Percentiles rank a stretch among this genome's conserved stretches.
These are phyloP conservation scores for peach (Prunus persica) DNA, from an alignment of 306 rosid genomes.

Conservation along the genomic window Prunus_persica_NCBIv2 NC_034012.1:9554501-9555000, in stretches of 20 bases:
- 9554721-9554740: conserved; percentile 37
- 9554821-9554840: conserved; percentile 95
- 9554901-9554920: conserved; percentile 80
- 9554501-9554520: conserved; percentile 97
- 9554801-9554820: conserved; percentile 93
- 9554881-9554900: conserved; percentile 96
- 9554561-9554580: conserved; percentile 65
- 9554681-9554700: conserved; percentile 97
- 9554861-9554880: conserved; percentile 92
- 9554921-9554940: conserved; percentile 90
- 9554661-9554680: conserved; percentile 94
- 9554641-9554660: conserved; percentile 86
- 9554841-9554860: conserved; percentile 99
- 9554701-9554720: conserved; percentile 61
- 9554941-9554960: conserved; percentile 86
- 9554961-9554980: conserved; percentile 96
- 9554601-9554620: conserved; percentile 99
- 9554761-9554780: conserved; percentile 34
- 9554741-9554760: conserved; percentile 26
- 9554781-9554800: conserved; percentile 44
- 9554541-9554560: conserved; percentile 90
- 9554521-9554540: conserved; percentile 89
- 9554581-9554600: conserved; percentile 90
- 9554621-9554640: conserved; percentile 90
- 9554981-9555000: conserved; percentile 92